Evolutionary conservation across 371 early-diverging fungal genomes (phyloP), one percentile per base, ranked within the genome.

Genomic region (Haplosporangium sp.): DNA sequence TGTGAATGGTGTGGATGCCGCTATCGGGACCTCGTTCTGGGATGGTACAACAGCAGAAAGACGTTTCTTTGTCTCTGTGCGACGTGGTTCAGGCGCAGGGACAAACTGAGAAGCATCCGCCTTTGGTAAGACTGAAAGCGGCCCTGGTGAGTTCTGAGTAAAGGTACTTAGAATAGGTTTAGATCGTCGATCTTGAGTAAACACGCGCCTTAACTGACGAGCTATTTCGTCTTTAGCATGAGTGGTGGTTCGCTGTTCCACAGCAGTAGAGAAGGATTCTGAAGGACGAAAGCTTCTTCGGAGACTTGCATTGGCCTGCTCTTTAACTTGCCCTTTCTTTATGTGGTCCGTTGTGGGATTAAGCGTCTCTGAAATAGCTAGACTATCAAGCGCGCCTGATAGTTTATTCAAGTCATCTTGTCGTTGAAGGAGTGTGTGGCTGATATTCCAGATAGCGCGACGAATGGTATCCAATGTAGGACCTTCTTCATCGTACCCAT

Each of bases 361-460:
- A 8, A 40, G 40, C 7, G 65, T 45, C 27, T 65, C 64, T 20
- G 72, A 39, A 19, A 81, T 69, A 17, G 63, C 35, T 4, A 81
- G 68, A 10, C 45, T 65, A 37, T 81, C 76, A 11, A 81, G 76
- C 19, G 71, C 69, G 10, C 45, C 37, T 4, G 82, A 71, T 7
- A 81, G 40, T 40, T 66, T 58, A 44, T 74, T 76, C 45, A 81
- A 61, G 42, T 71, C 76, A 40, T 47, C 69, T 58, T 81, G 82
- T 17, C 72, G 48, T 9, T 63, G 61, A n/a, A 75, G 44, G 13
- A 81, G 72, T 6, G 75, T 63, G 35, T 47, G 39, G 61, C 72
- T 81, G 60, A 75, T 81, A 61, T 72, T 68, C 58, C 75, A 71
- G n/a, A 81, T 75, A n/a, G 76, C 35, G 20, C 82, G 75, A 40